Conservation (phyloP, 257 asterid genomes). For the Salvia miltiorrhiza region DNA sequence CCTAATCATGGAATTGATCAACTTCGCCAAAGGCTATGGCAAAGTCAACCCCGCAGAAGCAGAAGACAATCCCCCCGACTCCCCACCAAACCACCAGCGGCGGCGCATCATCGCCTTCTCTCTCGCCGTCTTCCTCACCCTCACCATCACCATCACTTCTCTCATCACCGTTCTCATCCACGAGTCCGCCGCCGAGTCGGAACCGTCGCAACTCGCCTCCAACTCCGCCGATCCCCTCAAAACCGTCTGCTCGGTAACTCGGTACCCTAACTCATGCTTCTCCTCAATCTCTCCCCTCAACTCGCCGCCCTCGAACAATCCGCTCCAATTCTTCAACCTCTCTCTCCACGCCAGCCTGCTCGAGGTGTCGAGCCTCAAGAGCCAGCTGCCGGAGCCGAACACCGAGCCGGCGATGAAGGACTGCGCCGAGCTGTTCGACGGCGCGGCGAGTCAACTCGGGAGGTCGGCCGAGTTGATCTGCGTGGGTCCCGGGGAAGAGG, state of each 20-base stretch:
- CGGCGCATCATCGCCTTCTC: constrained; percentile 31
- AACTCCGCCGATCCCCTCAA: constrained; percentile 51
- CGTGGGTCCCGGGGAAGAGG: constrained; percentile 40
- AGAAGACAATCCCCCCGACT: not conserved
- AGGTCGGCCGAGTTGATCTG: constrained; percentile 50
- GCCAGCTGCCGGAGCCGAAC: constrained; percentile 28
- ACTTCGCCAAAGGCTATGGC: constrained; percentile 57
- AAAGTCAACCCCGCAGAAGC: constrained; percentile 42
- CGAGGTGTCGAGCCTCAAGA: constrained; percentile 37
- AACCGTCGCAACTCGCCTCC: constrained; percentile 28
- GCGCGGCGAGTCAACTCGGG: constrained; percentile 63
- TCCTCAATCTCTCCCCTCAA: constrained; percentile 57
- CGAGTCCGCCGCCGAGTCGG: constrained; percentile 33
- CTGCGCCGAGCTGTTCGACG: constrained; percentile 60
- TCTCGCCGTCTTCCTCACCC: constrained; percentile 23
- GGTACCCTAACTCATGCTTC: constrained; percentile 67
- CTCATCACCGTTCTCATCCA: constrained; percentile 33
- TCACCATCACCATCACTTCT: constrained; percentile 34
- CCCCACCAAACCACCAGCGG: constrained; percentile 22
- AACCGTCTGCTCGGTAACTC: constrained; percentile 74
- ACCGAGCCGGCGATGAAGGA: constrained; percentile 57
- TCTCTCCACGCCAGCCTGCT: constrained; percentile 50
- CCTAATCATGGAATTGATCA: constrained; percentile 40
- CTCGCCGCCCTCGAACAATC: constrained; percentile 46
- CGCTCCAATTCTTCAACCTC: constrained; percentile 61